Evolutionary conservation across 2,329 filamentous ascomycete species (phyloP).

Genomic region (Epichloe typhina): DNA sequence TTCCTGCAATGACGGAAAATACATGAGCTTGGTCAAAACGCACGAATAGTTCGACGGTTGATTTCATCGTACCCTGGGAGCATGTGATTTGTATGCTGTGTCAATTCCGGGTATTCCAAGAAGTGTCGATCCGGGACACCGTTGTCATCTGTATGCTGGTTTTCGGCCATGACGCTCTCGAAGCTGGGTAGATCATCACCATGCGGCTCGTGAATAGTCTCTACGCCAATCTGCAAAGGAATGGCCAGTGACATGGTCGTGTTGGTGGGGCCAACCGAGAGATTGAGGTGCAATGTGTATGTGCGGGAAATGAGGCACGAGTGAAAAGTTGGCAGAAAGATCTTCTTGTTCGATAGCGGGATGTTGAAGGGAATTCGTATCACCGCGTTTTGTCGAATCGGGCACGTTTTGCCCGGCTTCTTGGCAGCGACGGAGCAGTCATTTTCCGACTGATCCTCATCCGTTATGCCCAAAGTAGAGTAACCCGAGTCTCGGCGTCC

Average conservation of each 20-base stretch:
- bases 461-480: constrained; percentile 25
- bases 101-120: constrained; percentile 20
- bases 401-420: constrained; percentile 16
- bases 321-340: constrained; percentile 44
- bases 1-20: background rate
- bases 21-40: background rate
- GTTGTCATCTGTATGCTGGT: constrained; percentile 31
- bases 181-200: constrained; percentile 33
- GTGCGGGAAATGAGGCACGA: constrained; percentile 42
- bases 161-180: constrained; percentile 30
- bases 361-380: constrained; percentile 36
- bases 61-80: constrained; percentile 28
- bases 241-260: constrained; percentile 31
- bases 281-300: constrained; percentile 37
- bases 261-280: constrained; percentile 29
- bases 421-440: constrained; percentile 13
- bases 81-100: constrained; percentile 18
- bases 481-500: constrained; percentile 41
- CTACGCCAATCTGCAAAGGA: constrained; percentile 39
- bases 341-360: constrained; percentile 32
- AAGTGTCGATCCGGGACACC: constrained; percentile 28
- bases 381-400: constrained; percentile 26
- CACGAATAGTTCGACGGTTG: constrained; percentile 13
- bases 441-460: constrained; percentile 23
- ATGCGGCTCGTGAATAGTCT: constrained; percentile 19